Conservation (phyloP, 495 filamentous ascomycete species). For the Chaetomium fimeti region DNA sequence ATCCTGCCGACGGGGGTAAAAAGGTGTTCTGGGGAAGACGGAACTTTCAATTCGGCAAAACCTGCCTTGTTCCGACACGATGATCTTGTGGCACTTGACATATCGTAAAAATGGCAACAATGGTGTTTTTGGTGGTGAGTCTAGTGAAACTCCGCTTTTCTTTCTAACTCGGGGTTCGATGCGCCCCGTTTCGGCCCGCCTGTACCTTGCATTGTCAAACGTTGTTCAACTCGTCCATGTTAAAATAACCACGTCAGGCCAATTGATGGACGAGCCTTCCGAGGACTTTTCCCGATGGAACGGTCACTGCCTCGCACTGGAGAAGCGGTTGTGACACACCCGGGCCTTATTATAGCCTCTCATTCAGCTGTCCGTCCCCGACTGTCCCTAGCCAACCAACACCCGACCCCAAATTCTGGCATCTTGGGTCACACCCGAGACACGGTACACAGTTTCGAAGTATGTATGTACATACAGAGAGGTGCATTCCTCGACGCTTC, state of each 20-base stretch:
- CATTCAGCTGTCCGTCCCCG: not conserved
- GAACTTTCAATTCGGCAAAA: not conserved
- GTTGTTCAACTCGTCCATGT: not conserved
- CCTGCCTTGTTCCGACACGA: no score
- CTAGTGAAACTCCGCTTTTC: not conserved
- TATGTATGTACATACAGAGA: no score
- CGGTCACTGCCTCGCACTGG: not conserved
- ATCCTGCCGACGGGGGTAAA: no score
- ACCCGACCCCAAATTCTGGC: not conserved
- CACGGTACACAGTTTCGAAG: no score
- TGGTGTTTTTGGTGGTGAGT: not conserved
- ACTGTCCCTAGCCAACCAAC: not conserved
- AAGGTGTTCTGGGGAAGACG: not conserved
- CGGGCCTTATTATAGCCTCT: not conserved
- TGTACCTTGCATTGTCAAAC: slow-evolving; percentile 5
- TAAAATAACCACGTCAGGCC: not conserved
- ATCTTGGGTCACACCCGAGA: no score
- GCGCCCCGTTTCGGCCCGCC: not conserved
- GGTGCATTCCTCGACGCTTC: no score
- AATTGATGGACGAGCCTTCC: not conserved
- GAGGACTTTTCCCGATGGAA: not conserved
- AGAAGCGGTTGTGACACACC: not conserved
- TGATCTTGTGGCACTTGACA: not conserved
- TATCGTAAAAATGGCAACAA: not conserved
- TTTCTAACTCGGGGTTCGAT: no score